Evolutionary conservation across 169 alveolate genomes (phyloP), one percentile per base, ranked within the genome.

Genomic region (Cryptosporidium ubiquitum): DNA sequence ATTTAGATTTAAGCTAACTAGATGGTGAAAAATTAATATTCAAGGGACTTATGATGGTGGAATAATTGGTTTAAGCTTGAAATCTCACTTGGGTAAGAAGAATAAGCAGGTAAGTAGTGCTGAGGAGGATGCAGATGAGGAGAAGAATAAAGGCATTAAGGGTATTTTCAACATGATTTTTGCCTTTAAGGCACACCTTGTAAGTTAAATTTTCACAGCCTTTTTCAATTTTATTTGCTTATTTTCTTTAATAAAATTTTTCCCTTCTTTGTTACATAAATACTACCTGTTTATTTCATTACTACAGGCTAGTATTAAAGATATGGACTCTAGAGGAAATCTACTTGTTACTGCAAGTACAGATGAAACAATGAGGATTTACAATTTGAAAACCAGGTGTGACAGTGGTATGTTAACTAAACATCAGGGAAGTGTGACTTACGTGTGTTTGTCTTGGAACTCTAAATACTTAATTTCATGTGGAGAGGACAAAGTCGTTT

Each of bases 41-140:
- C 12, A 31, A 75, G 86, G 86, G 9, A 75, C 86, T 12, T 75
- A 75, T 58, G 86, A 75, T 23, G 86, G 86, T 10, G 70, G 73
- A 31, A 75, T 75, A 7, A 14, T 75, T 10, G 86, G 86, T 7
- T 20, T 75, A 58, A 60, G 68, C 20, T 18, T 75, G 18, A 31
- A n/a, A 20, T 66, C 84, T 29, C 4, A 44, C 14, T 69, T 16
- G 57, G 20, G 55, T n/a, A 31, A 5, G 51, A 23, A 64, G 49
- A 10, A 64, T 6, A 35, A 7, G 18, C 2, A 20, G 26, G 51
- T 12, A 7, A 6, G 31, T 5, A 33, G 20, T 55, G 37, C 18
- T 16, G 10, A 23, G 66, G 66, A 55, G 16, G 71, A 33, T 26
- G 18, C 23, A 12, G 6, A 47, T 29, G 71, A 37, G 49, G 71